phyloP scores from a whole-genome alignment of 441 rosid species.

The Aquilaria agallochum region DNA sequence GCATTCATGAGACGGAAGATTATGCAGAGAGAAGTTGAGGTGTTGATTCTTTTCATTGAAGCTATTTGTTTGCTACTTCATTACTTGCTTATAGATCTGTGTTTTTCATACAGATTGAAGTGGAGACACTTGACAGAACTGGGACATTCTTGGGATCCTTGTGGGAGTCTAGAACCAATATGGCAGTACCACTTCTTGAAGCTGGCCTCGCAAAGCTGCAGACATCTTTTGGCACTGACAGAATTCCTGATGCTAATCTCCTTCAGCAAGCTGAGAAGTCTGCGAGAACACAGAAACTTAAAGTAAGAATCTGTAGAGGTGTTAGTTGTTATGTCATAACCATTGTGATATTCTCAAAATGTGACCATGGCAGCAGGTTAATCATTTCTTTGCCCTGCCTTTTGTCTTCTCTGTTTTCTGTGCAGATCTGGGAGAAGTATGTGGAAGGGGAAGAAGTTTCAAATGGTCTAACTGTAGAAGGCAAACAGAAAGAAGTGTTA shows the following conservation, averaged over 20 bases:
- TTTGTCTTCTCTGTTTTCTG: neutral
- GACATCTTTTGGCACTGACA: constrained; percentile 76
- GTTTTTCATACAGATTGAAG: constrained; percentile 57
- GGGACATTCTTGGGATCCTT: constrained; percentile 96
- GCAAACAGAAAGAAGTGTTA: constrained; percentile 83
- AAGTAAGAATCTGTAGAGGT: constrained; percentile 38
- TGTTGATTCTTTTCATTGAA: constrained; percentile 18
- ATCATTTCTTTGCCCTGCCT: neutral
- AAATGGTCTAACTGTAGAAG: constrained; percentile 61
- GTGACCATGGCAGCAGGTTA: constrained; percentile 2
- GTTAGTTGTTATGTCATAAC: neutral
- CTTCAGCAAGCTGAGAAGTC: constrained; percentile 86
- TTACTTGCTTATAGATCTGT: constrained; percentile 11
- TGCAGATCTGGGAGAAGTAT: constrained; percentile 93
- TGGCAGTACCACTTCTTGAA: constrained; percentile 73
- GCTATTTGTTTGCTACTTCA: constrained; percentile 10
- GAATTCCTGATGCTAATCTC: constrained; percentile 79
- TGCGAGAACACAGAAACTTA: constrained; percentile 83
- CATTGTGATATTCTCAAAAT: too few relatives aligned
- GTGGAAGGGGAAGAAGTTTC: constrained; percentile 95
- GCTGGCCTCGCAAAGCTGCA: constrained; percentile 95
- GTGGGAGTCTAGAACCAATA: constrained; percentile 84
- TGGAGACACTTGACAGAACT: constrained; percentile 92
- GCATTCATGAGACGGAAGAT: constrained; percentile 90
- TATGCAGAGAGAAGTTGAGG: constrained; percentile 99